phyloP scores from a whole-genome alignment of 2,329 filamentous ascomycete genomes.

The Neopestalotiopsis rosae region DNA sequence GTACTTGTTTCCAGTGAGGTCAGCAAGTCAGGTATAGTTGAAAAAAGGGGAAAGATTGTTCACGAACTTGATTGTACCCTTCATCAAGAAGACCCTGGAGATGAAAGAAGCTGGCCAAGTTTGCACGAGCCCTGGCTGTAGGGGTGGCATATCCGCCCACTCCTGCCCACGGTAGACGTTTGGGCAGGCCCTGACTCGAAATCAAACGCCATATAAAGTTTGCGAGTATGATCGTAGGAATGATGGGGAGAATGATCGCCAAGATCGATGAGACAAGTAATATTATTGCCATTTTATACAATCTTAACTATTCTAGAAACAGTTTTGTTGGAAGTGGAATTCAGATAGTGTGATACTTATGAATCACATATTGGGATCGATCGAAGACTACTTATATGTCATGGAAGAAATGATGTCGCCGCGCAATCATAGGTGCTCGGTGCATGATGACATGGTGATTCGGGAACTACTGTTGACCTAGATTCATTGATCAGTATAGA shows the following conservation, averaged over 20 bases:
- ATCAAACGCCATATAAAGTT: slow-evolving; percentile 32
- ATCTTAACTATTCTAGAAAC: neutral
- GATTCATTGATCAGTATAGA: neutral
- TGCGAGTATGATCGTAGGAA: slow-evolving; percentile 21
- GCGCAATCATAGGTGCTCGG: neutral
- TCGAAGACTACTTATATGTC: neutral
- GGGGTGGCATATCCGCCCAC: slow-evolving; percentile 18
- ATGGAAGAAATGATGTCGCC: neutral
- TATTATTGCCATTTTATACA: neutral
- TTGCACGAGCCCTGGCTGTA: slow-evolving; percentile 30
- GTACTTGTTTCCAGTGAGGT: slow-evolving; percentile 27
- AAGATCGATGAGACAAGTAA: neutral
- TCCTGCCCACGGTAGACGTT: slow-evolving; percentile 34
- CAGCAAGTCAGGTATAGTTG: neutral
- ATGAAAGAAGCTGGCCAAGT: slow-evolving; percentile 32
- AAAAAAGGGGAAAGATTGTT: neutral
- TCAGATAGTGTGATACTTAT: neutral
- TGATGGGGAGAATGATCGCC: neutral
- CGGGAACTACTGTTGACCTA: neutral
- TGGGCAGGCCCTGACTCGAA: slow-evolving; percentile 30
- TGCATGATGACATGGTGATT: neutral
- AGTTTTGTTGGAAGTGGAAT: neutral
- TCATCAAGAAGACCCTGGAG: slow-evolving; percentile 34
- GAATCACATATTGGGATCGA: neutral
- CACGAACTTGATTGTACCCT: slow-evolving; percentile 34